Evolutionary conservation across 2,329 filamentous ascomycete genomes (phyloP), one percentile per base, ranked within the genome.

Genomic region (Epichloe coenophiala): DNA sequence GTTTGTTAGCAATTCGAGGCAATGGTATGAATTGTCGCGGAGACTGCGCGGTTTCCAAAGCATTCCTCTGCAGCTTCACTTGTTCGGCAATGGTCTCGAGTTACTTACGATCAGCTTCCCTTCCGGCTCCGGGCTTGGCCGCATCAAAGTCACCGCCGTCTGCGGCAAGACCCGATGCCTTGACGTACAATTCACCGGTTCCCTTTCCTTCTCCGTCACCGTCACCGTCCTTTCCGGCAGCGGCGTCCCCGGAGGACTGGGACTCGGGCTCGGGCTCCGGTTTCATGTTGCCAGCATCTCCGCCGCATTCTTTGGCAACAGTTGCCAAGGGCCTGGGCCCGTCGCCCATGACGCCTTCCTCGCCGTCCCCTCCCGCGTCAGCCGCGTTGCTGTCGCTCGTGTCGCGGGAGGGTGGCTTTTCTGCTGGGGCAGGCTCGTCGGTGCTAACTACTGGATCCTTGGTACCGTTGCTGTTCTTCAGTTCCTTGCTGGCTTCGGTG

Each of bases 131-230:
- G 0, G 81, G 75, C 53, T 75, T 75, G 7, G 73, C 68, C 4
- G 77, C 80, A 58, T 86, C 83, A 60, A 85, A 84, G 57, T 85
- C 72, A 5, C 83, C 82, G 1, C 83, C 82, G 39, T 87, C 81
- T 15, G 80, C 78, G 36, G 70, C 65, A 31, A 84, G 62, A 0
- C 82, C 83, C 1, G 71, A 73, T 21, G 72, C 74, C 64, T 74
- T 77, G 55, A 83, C 71, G 52, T 76, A 76, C 58, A 76, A 60
- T 61, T 80, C 75, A 6, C 78, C 78, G 0, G 75, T 79, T 1
- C 73, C 75, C 54, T 72, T 66, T 11, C 55, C 56, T 19, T 47
- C 54, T n/a, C 52, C 49, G 19, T 58, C 50, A 11, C 52, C 49
- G 19, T 58, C 50, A 11, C 58, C 49, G n/a, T 19, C 15, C 12